Conservation (phyloP, 2,329 filamentous ascomycete species). For the Aspergillus pseudoviridinutans region DNA sequence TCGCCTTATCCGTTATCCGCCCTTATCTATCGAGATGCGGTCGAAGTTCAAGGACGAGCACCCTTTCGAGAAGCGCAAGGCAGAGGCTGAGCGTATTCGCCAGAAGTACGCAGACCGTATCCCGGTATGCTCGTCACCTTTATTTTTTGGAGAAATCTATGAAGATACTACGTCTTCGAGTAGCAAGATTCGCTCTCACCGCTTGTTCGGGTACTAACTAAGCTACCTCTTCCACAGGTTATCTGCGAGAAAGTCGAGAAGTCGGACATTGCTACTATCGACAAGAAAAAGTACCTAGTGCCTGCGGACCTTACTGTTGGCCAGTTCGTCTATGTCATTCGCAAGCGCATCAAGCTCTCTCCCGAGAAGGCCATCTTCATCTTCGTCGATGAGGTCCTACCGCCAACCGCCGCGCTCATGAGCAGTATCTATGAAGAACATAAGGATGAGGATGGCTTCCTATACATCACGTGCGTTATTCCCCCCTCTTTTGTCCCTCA, state of each 20-base stretch:
- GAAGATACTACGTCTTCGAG: not conserved
- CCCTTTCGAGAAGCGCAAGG: slow-evolving; percentile 99
- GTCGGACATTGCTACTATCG: slow-evolving; percentile 98
- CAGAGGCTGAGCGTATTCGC: slow-evolving; percentile 97
- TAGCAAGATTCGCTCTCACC: slow-evolving; percentile 19
- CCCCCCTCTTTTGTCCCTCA: not conserved
- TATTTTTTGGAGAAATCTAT: not conserved
- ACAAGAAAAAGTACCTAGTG: slow-evolving; percentile 99
- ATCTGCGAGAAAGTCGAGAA: slow-evolving; percentile 99
- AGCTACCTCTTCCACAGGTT: slow-evolving; percentile 56
- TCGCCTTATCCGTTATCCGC: slow-evolving; percentile 3
- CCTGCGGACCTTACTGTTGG: slow-evolving; percentile 96
- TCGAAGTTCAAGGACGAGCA: slow-evolving; percentile 99
- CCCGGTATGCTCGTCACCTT: slow-evolving; percentile 62
- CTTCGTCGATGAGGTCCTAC: slow-evolving; percentile 97
- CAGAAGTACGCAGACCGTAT: slow-evolving; percentile 99
- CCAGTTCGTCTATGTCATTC: slow-evolving; percentile 99
- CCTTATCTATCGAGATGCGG: slow-evolving; percentile 63
- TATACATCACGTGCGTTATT: slow-evolving; percentile 84
- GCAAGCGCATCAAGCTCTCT: slow-evolving; percentile 99
- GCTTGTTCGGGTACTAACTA: slow-evolving; percentile 30
- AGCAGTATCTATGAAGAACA: slow-evolving; percentile 99
- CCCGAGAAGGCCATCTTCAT: slow-evolving; percentile 99
- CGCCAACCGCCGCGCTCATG: slow-evolving; percentile 95
- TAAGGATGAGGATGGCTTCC: slow-evolving; percentile 84